Evolutionary conservation across 2,329 filamentous ascomycete species (phyloP), one percentile per base, ranked within the genome.

Genomic region (Microdochium nivale): DNA sequence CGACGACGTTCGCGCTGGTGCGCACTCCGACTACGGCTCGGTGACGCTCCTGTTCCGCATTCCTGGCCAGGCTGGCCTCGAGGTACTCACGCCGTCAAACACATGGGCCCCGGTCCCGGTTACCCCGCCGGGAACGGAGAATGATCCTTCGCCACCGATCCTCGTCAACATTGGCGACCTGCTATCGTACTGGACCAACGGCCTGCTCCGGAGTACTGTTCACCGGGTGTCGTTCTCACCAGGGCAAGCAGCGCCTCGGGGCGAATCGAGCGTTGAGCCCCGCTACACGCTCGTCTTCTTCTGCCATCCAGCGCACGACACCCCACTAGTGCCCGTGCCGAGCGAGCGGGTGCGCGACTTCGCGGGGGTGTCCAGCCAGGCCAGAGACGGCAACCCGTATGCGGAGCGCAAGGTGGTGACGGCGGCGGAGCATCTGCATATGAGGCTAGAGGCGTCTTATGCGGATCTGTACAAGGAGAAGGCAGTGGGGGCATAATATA

Each of bases 181-280:
- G 64, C 70, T 86, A 54, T 86, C 83, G 32, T 94, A 95, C 67
- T 97, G 92, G 92, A 97, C 94, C 1, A 86, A 87, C 57, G 90
- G 91, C 0, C 69, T 96, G 47, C 77, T 97, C 56, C 87, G 90
- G 60, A 90, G 86, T 59, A 96, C 92, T 0, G 82, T 96, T 5
- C 94, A 97, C 65, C 77, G 92, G 11, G 94, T 97, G 27, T 83
- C 92, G 0, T 94, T 96, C 57, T 69, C 70, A 1, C 21, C 40
- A 21, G 70, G 67, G 27, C 54, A 60, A 24, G 27, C 53, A 9
- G 63, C 70, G 1, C 55, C 65, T n/a, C n/a, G n/a, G 2, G 76
- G 73, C n/a, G 79, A 80, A 63, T 69, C 67, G 3, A 75, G 69
- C 30, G 59, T 63, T 1, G 77, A 76, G 25, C 72, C 80, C 54